phyloP scores from a whole-genome alignment of 73 alveolate species.

The Blepharisma stoltei region DNA sequence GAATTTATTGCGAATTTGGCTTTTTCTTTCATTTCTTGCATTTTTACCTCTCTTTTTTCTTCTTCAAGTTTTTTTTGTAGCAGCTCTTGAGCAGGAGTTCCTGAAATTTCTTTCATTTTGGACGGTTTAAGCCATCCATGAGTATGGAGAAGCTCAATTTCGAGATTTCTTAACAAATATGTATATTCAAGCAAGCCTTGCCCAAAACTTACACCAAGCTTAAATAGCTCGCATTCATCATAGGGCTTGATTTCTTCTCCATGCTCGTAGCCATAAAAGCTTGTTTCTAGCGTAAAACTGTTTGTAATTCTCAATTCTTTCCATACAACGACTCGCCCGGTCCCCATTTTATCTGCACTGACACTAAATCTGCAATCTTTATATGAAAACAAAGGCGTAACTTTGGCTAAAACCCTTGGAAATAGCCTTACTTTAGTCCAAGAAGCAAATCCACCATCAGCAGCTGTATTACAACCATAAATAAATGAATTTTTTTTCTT shows the following conservation, averaged over 20 bases:
- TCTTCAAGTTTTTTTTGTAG: conserved; percentile 31
- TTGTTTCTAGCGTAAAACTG: conserved; percentile 86
- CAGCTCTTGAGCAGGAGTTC: conserved; percentile 44
- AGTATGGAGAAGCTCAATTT: conserved; percentile 43
- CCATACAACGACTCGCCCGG: conserved; percentile 89
- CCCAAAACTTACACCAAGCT: neutral
- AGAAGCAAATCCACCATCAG: conserved; percentile 47
- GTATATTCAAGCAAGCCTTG: conserved; percentile 11
- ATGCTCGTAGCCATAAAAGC: conserved; percentile 91
- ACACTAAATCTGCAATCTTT: conserved; percentile 86
- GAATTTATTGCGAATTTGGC: neutral
- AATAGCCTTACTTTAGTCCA: conserved; percentile 82
- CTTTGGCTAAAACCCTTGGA: conserved; percentile 79
- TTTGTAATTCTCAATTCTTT: conserved; percentile 85
- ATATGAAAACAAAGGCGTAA: conserved; percentile 78
- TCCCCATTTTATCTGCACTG: conserved; percentile 84
- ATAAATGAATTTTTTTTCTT: conserved; percentile 57
- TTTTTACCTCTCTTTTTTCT: conserved; percentile 40
- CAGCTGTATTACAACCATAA: conserved; percentile 18
- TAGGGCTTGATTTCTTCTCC: conserved; percentile 35
- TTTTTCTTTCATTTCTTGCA: conserved; percentile 36
- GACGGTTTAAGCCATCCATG: conserved; percentile 57
- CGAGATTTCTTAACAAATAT: conserved; percentile 33
- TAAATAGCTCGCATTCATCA: no score
- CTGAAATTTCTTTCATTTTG: conserved; percentile 42